Conservation (phyloP, 192 early-diverging fungal species). For the Coemansia sp. region DNA sequence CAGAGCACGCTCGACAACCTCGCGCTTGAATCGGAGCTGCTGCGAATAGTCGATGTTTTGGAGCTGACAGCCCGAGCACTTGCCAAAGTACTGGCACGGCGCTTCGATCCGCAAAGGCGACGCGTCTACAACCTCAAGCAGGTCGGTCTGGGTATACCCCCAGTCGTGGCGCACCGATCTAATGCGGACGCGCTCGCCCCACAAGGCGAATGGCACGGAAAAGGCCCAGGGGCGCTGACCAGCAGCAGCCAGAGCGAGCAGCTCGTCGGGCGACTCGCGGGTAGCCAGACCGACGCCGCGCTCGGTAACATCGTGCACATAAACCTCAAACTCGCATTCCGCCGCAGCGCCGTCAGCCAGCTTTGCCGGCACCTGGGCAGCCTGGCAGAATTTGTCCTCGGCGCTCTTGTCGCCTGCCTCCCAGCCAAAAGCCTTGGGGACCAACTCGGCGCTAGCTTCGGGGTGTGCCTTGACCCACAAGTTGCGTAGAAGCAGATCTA, state of each 20-base stretch:
- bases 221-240: slow-evolving; percentile 41
- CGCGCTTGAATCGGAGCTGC: slow-evolving; percentile 59
- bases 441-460: not conserved
- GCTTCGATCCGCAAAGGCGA: slow-evolving; percentile 47
- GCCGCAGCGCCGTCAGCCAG: slow-evolving; percentile 21
- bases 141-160: slow-evolving; percentile 48
- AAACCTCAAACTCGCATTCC: slow-evolving; percentile 35
- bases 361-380: slow-evolving; percentile 32
- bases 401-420: slow-evolving; percentile 12
- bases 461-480: slow-evolving; percentile 6
- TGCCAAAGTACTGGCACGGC: slow-evolving; percentile 57
- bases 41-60: slow-evolving; percentile 59
- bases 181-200: slow-evolving; percentile 30
- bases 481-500: slow-evolving; percentile 23
- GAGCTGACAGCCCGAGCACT: slow-evolving; percentile 61
- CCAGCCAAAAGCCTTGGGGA: slow-evolving; percentile 37
- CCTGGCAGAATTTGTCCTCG: slow-evolving; percentile 29
- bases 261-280: slow-evolving; percentile 23
- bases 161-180: slow-evolving; percentile 44
- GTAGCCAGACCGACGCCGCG: slow-evolving; percentile 39
- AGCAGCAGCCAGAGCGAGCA: slow-evolving; percentile 15
- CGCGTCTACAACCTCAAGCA: slow-evolving; percentile 17
- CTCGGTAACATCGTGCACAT: slow-evolving; percentile 41
- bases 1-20: slow-evolving; percentile 54
- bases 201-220: slow-evolving; percentile 33